Evolutionary conservation across 2,329 filamentous ascomycete genomes (phyloP).

Genomic region (Monilinia fructigena): DNA sequence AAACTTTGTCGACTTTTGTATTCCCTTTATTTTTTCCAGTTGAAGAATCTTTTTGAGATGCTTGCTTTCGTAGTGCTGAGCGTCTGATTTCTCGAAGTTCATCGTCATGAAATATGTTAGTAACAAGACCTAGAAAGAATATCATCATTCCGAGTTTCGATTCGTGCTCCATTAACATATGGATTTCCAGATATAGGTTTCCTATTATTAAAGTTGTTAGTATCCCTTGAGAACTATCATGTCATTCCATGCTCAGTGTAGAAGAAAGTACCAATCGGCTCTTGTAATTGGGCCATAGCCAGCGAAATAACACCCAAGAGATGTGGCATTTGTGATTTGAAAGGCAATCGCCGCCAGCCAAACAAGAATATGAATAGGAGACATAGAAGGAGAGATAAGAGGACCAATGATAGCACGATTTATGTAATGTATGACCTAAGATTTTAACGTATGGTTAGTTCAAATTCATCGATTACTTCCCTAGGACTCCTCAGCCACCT

Average conservation of each 20-base stretch:
- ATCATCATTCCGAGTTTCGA: slow-evolving; percentile 65
- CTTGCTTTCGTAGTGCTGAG: slow-evolving; percentile 60
- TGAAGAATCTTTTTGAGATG: slow-evolving; percentile 41
- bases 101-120: slow-evolving; percentile 88
- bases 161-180: slow-evolving; percentile 42
- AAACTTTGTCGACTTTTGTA: slow-evolving; percentile 68
- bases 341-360: slow-evolving; percentile 65
- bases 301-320: slow-evolving; percentile 75
- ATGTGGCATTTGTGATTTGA: slow-evolving; percentile 77
- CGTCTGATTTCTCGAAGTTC: slow-evolving; percentile 83
- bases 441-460: slow-evolving; percentile 12
- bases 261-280: slow-evolving; percentile 47
- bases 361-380: slow-evolving; percentile 74
- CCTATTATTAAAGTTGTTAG: neutral
- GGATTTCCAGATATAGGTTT: slow-evolving; percentile 36
- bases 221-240: neutral
- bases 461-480: neutral
- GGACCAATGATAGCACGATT: slow-evolving; percentile 87
- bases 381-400: slow-evolving; percentile 85
- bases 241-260: neutral
- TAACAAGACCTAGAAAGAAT: slow-evolving; percentile 73
- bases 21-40: slow-evolving; percentile 35
- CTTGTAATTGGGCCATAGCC: slow-evolving; percentile 72
- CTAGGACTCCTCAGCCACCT: neutral
- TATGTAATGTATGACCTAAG: slow-evolving; percentile 75